These are phyloP conservation scores for Drechslerella stenobrocha DNA, from an alignment of 2,329 filamentous ascomycete species.

Conservation along the genomic window DNA sequence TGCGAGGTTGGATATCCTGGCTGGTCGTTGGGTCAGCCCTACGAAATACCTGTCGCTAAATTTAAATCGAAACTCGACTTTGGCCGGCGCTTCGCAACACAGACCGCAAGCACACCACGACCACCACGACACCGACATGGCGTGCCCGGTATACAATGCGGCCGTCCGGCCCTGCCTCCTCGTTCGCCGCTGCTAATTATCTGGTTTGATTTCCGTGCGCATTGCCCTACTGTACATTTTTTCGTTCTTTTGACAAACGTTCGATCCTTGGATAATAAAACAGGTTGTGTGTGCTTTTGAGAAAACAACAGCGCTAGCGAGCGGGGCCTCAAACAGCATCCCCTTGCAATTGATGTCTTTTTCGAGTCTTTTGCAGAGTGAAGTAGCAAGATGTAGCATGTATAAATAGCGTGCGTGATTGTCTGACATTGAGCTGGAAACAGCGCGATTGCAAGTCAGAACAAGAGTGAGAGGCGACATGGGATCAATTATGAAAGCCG, in stretches of 20 bases:
- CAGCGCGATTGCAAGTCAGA: background rate
- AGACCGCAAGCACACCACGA: background rate
- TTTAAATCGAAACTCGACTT: slow-evolving; percentile 32
- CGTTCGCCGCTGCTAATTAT: too few relatives aligned
- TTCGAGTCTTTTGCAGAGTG: background rate
- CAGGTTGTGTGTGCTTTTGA: background rate
- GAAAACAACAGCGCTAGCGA: too few relatives aligned
- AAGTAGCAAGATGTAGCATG: background rate
- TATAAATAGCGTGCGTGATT: background rate
- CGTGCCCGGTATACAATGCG: too few relatives aligned
- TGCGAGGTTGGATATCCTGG: slow-evolving; percentile 2
- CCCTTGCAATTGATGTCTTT: background rate
- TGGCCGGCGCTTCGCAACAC: slow-evolving; percentile 18
- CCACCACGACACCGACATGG: too few relatives aligned
- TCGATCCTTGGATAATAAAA: slow-evolving; percentile 7
- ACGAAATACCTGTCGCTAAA: slow-evolving; percentile 42
- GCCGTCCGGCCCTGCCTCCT: too few relatives aligned
- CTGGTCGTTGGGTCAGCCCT: slow-evolving; percentile 28
- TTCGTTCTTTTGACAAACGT: background rate
- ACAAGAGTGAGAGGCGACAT: background rate
- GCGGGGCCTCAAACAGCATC: too few relatives aligned
- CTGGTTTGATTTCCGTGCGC: background rate
- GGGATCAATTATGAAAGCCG: background rate
- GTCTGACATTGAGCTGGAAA: background rate
- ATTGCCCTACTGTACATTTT: background rate